Evolutionary conservation across 2,329 filamentous ascomycete species (phyloP).

Genomic region (Pseudonectria buxi): DNA sequence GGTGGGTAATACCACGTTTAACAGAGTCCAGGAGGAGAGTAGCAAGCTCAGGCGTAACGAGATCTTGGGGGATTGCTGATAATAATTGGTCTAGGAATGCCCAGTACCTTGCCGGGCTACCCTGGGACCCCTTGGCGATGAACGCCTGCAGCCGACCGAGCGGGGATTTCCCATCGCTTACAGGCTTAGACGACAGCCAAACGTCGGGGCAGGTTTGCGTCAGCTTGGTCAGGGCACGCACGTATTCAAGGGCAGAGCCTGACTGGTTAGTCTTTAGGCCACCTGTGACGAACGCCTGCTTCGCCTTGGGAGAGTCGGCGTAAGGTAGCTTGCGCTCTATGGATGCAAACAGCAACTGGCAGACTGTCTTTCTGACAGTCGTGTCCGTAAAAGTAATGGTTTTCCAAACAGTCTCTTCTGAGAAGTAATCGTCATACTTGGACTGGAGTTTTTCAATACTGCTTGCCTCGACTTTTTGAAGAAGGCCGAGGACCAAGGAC

Average conservation of each 20-base stretch:
- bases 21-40: conserved; percentile 60
- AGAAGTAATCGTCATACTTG: conserved; percentile 61
- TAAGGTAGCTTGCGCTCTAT: conserved; percentile 43
- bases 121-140: conserved; percentile 76
- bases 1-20: conserved; percentile 61
- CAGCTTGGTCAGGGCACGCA: conserved; percentile 59
- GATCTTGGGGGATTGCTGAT: conserved; percentile 46
- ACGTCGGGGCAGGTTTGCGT: conserved; percentile 59
- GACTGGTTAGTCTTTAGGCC: conserved; percentile 66
- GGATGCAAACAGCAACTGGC: conserved; percentile 43
- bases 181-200: conserved; percentile 55
- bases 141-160: conserved; percentile 59
- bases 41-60: conserved; percentile 41
- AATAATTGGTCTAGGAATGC: conserved; percentile 57
- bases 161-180: conserved; percentile 45
- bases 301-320: conserved; percentile 43
- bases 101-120: conserved; percentile 70
- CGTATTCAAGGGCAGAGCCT: conserved; percentile 66
- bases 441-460: conserved; percentile 55
- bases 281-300: conserved; percentile 60
- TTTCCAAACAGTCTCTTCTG: conserved; percentile 60
- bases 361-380: conserved; percentile 43
- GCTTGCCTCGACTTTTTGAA: conserved; percentile 39
- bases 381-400: conserved; percentile 57
- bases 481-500: conserved; percentile 46